A percentile compares a stretch with the other conserved stretches of the same genome.
These are phyloP conservation scores for Acephala macrosclerotiorum DNA, from an alignment of 2,329 filamentous ascomycete genomes.

Conservation along the genomic window DNA sequence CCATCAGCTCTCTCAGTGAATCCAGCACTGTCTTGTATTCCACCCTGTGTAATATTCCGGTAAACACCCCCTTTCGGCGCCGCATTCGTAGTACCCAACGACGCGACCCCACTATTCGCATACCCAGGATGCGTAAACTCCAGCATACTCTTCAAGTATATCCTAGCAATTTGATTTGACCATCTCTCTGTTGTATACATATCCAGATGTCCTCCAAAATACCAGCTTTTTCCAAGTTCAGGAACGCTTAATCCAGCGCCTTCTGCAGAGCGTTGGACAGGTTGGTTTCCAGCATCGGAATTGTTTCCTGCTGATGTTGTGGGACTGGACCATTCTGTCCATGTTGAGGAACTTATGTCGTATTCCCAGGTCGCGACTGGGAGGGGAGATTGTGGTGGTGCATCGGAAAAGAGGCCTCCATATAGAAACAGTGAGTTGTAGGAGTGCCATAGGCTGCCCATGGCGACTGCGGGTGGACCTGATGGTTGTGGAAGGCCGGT, in stretches of 20 bases:
- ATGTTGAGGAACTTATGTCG: constrained; percentile 62
- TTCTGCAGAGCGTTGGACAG: constrained; percentile 75
- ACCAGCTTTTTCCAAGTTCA: constrained; percentile 75
- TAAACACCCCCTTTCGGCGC: constrained; percentile 70
- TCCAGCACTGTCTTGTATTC: constrained; percentile 68
- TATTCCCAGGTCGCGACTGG: constrained; percentile 76
- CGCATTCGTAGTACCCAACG: constrained; percentile 58
- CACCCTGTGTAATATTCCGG: constrained; percentile 77
- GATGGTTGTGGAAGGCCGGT: constrained; percentile 68
- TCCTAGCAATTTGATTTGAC: constrained; percentile 67
- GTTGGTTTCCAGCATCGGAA: constrained; percentile 60
- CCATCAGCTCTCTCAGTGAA: constrained; percentile 81
- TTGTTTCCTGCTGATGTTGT: constrained; percentile 69
- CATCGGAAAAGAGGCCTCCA: constrained; percentile 76
- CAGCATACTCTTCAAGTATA: constrained; percentile 77
- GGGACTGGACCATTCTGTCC: constrained; percentile 69
- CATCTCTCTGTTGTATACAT: constrained; percentile 63
- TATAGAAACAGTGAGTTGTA: constrained; percentile 75
- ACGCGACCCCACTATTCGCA: constrained; percentile 67
- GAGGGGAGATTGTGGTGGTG: constrained; percentile 61
- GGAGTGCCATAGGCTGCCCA: constrained; percentile 80
- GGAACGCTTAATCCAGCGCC: constrained; percentile 76
- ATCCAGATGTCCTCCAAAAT: constrained; percentile 81
- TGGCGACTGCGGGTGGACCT: constrained; percentile 74
- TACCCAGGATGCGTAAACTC: constrained; percentile 80